These are phyloP conservation scores for Pleurozium schreberi DNA, from an alignment of 225 moss, liverwort and hornwort species.

Conservation along the genomic window DNA sequence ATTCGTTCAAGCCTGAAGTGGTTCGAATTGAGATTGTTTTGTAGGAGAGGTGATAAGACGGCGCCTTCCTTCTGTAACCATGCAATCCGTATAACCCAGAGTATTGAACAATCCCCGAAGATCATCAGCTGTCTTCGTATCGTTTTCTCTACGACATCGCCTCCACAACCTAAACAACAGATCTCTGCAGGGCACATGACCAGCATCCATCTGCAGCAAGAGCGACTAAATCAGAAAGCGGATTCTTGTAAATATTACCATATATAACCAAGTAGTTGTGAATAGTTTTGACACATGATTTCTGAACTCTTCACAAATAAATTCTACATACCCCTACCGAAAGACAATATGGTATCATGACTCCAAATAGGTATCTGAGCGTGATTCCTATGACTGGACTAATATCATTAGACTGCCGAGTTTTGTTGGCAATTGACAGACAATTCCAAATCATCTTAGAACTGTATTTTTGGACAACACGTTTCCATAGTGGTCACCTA, in stretches of 20 bases:
- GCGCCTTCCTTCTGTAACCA: conserved; percentile 29
- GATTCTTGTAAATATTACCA: background rate
- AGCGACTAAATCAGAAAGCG: background rate
- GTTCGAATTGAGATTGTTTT: background rate
- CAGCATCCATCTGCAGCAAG: conserved; percentile 42
- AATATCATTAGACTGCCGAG: background rate
- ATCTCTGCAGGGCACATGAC: conserved; percentile 37
- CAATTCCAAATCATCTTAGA: background rate
- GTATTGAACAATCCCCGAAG: conserved; percentile 14
- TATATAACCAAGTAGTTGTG: background rate
- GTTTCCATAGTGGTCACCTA: no score
- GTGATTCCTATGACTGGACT: background rate
- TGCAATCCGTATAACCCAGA: conserved; percentile 40
- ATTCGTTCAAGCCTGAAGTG: background rate
- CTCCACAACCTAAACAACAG: conserved; percentile 48
- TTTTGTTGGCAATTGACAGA: background rate
- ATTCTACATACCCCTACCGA: background rate
- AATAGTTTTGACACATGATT: background rate
- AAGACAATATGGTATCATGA: background rate
- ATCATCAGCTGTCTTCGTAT: conserved; percentile 12
- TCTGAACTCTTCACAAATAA: background rate
- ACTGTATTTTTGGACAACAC: background rate
- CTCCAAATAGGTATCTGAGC: background rate
- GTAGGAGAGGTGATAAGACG: conserved; percentile 4
- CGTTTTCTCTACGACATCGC: conserved; percentile 53